Conservation (phyloP, 2,329 filamentous ascomycete species). For the Scedosporium apiospermum region DNA sequence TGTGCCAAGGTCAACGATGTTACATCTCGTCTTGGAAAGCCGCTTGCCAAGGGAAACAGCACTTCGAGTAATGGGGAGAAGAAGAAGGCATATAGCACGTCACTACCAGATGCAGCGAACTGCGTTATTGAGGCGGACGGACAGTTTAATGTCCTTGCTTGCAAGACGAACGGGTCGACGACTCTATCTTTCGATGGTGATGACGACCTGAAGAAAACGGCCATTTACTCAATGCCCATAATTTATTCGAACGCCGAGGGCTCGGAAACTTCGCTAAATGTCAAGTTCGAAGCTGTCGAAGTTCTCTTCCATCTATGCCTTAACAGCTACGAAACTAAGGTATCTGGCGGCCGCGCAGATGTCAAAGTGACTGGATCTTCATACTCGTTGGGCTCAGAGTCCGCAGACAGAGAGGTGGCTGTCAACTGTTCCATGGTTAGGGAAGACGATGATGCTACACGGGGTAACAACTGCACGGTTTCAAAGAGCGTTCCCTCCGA, state of each 20-base stretch:
- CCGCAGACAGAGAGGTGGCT: background rate
- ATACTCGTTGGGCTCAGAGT: background rate
- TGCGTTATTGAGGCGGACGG: slow-evolving; percentile 3
- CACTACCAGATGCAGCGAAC: slow-evolving; percentile 10
- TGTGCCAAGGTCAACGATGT: slow-evolving; percentile 16
- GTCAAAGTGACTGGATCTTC: background rate
- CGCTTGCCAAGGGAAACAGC: background rate
- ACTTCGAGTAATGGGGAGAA: background rate
- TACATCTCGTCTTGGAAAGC: slow-evolving; percentile 12
- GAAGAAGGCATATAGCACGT: slow-evolving; percentile 5
- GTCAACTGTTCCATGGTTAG: slow-evolving; percentile 1
- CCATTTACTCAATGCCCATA: slow-evolving; percentile 18
- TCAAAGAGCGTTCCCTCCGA: background rate
- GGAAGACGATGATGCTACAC: background rate
- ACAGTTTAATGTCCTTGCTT: slow-evolving; percentile 7
- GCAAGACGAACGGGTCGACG: slow-evolving; percentile 9
- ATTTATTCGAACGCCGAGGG: slow-evolving; percentile 16
- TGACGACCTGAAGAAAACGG: slow-evolving; percentile 10
- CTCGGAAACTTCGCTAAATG: background rate
- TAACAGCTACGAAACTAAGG: slow-evolving; percentile 13
- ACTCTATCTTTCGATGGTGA: slow-evolving; percentile 14
- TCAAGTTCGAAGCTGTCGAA: slow-evolving; percentile 16
- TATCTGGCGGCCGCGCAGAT: background rate
- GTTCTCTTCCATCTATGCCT: slow-evolving; percentile 20
- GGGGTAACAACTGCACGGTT: slow-evolving; percentile 7